Evolutionary conservation across 2,329 filamentous ascomycete species (phyloP).

Genomic region (Amauroascus niger): DNA sequence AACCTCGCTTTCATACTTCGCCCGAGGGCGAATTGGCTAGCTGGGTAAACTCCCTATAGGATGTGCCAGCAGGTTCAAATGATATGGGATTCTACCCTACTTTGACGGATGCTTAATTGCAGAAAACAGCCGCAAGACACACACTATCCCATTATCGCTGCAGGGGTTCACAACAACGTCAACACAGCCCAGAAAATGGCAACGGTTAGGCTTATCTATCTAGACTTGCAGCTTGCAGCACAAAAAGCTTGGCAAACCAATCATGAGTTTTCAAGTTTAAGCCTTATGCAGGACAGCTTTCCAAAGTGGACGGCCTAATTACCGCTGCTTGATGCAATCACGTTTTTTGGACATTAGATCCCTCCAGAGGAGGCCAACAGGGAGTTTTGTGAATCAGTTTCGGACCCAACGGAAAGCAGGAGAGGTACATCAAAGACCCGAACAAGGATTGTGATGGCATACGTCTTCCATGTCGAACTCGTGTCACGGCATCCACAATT

Average conservation of each 20-base stretch:
- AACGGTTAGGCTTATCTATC: constrained; percentile 4
- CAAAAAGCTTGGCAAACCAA: background rate
- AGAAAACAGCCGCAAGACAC: background rate
- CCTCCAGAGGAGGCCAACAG: too few species aligned
- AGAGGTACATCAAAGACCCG: constrained; percentile 3
- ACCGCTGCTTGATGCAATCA: constrained; percentile 1
- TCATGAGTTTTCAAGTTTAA: background rate
- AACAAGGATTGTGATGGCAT: constrained; percentile 1
- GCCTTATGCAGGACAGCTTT: background rate
- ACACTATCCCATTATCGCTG: background rate
- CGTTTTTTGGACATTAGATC: too few species aligned
- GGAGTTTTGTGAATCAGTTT: constrained; percentile 2
- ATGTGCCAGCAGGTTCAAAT: background rate
- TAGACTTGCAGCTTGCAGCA: constrained; percentile 6
- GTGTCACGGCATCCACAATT: constrained; percentile 8
- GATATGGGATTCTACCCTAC: constrained; percentile 1
- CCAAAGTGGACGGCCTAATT: constrained; percentile 2
- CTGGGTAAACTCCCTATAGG: background rate
- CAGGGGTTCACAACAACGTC: constrained; percentile 3
- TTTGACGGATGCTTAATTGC: constrained; percentile 5
- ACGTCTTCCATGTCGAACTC: background rate
- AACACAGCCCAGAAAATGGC: constrained; percentile 5
- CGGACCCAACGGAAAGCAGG: constrained; percentile 1
- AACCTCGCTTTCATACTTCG: background rate
- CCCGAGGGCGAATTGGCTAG: constrained; percentile 3